Evolutionary conservation across 129 eudicot genomes (phyloP).

Genomic region (Pulicaria dysenterica): DNA sequence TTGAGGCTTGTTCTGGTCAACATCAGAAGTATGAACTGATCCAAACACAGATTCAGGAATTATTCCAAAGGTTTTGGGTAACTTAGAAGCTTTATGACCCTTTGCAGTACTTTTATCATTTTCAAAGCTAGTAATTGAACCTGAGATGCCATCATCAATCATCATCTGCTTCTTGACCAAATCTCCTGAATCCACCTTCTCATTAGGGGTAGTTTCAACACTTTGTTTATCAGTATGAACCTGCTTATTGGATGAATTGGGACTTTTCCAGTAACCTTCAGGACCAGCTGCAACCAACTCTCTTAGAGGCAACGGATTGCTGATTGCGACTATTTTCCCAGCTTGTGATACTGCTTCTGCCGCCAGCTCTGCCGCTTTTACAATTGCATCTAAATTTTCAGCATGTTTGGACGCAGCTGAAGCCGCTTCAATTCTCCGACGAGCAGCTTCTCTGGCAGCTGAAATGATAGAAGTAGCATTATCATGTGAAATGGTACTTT

Average conservation of each 20-base stretch:
- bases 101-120: slow-evolving; percentile 30
- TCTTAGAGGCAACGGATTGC: slow-evolving; percentile 59
- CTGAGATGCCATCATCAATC: slow-evolving; percentile 29
- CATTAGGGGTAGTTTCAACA: slow-evolving; percentile 32
- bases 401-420: slow-evolving; percentile 95
- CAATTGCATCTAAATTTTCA: slow-evolving; percentile 85
- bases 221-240: slow-evolving; percentile 25
- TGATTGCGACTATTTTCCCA: slow-evolving; percentile 79
- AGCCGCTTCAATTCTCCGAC: slow-evolving; percentile 87
- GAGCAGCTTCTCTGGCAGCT: slow-evolving; percentile 89
- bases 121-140: slow-evolving; percentile 32
- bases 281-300: slow-evolving; percentile 69
- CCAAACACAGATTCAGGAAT: slow-evolving; percentile 43
- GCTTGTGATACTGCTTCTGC: slow-evolving; percentile 97
- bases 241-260: slow-evolving; percentile 29
- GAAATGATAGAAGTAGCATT: slow-evolving; percentile 52
- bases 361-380: slow-evolving; percentile 91
- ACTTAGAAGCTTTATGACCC: slow-evolving; percentile 33
- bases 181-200: slow-evolving; percentile 33
- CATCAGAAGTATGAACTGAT: slow-evolving; percentile 28
- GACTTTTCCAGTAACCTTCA: slow-evolving; percentile 62
- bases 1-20: slow-evolving; percentile 25
- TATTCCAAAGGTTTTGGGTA: slow-evolving; percentile 35
- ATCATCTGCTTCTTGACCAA: slow-evolving; percentile 30
- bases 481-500: slow-evolving; percentile 21